Conservation (phyloP, 1,139 yeast genomes). For the Tardiomyces depauwii region DNA sequence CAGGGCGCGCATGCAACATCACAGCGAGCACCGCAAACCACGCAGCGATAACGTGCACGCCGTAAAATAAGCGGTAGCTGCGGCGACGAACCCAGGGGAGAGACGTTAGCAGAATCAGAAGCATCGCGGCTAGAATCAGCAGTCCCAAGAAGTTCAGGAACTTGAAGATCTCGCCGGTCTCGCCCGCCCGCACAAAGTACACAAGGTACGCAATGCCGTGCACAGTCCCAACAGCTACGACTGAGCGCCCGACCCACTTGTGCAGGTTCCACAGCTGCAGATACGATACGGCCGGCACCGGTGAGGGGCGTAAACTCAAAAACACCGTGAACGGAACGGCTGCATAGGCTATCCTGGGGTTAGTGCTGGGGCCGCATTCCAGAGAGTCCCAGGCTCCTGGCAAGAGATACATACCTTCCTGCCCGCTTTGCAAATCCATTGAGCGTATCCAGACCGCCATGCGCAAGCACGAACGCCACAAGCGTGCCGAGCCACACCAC, state of each 20-base stretch:
- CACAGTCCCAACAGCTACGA: conserved; percentile 37
- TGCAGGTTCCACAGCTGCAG: conserved; percentile 49
- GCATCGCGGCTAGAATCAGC: conserved; percentile 34
- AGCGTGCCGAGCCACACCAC: not conserved
- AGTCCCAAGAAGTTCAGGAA: conserved; percentile 54
- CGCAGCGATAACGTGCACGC: conserved; percentile 56
- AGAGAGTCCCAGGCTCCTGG: not conserved
- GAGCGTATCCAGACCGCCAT: not conserved
- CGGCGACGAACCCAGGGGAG: conserved; percentile 42
- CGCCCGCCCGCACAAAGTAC: conserved; percentile 33
- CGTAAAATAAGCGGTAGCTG: conserved; percentile 49
- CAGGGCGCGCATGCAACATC: conserved; percentile 73
- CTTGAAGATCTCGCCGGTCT: conserved; percentile 32
- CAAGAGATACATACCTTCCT: not conserved
- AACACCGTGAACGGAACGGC: conserved; percentile 54
- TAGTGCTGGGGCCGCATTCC: too few relatives aligned
- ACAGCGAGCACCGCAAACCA: conserved; percentile 50
- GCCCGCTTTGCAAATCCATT: not conserved
- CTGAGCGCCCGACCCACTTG: conserved; percentile 69
- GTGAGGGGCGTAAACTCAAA: conserved; percentile 51
- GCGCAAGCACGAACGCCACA: not conserved
- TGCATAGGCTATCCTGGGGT: conserved; percentile 53
- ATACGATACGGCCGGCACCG: conserved; percentile 44
- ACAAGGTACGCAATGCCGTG: conserved; percentile 50
- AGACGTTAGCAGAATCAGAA: conserved; percentile 42